Evolutionary conservation across 2,329 filamentous ascomycete genomes (phyloP).

Genomic region (Paecilomyces sp.): DNA sequence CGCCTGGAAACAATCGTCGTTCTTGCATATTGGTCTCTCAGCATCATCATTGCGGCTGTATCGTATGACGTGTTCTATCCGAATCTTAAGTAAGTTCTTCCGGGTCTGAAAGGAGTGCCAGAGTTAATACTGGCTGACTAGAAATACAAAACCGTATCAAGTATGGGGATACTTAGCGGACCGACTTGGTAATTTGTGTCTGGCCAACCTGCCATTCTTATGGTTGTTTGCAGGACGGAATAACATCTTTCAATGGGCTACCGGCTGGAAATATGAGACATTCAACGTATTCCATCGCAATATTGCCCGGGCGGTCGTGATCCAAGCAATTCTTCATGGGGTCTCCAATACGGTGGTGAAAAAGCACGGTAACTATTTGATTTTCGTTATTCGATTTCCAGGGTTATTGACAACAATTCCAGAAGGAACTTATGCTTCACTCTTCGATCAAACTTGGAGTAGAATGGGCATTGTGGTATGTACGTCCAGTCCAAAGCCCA

Average conservation of each 20-base stretch:
- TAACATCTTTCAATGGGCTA: slow-evolving; percentile 53
- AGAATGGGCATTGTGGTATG: not conserved
- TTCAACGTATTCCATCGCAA: slow-evolving; percentile 58
- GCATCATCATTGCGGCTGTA: slow-evolving; percentile 9
- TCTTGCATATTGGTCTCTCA: slow-evolving; percentile 29
- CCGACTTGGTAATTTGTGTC: slow-evolving; percentile 51
- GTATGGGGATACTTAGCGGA: slow-evolving; percentile 47
- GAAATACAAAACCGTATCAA: slow-evolving; percentile 16
- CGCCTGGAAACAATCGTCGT: slow-evolving; percentile 34
- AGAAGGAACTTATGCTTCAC: not conserved
- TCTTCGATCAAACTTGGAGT: not conserved
- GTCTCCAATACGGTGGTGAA: slow-evolving; percentile 45
- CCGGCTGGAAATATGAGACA: slow-evolving; percentile 55
- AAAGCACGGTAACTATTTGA: not conserved
- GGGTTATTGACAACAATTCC: not conserved
- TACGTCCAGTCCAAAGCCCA: not conserved
- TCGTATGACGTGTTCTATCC: slow-evolving; percentile 30
- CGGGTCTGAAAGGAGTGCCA: not conserved
- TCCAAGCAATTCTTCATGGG: slow-evolving; percentile 53
- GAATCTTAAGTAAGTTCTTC: slow-evolving; percentile 26
- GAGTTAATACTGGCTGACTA: not conserved
- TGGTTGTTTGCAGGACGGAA: slow-evolving; percentile 59
- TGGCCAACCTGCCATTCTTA: slow-evolving; percentile 52
- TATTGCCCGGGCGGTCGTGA: slow-evolving; percentile 50
- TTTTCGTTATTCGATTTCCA: no score